Conservation (phyloP, 495 filamentous ascomycete genomes). For the Penicillium roqueforti region DNA sequence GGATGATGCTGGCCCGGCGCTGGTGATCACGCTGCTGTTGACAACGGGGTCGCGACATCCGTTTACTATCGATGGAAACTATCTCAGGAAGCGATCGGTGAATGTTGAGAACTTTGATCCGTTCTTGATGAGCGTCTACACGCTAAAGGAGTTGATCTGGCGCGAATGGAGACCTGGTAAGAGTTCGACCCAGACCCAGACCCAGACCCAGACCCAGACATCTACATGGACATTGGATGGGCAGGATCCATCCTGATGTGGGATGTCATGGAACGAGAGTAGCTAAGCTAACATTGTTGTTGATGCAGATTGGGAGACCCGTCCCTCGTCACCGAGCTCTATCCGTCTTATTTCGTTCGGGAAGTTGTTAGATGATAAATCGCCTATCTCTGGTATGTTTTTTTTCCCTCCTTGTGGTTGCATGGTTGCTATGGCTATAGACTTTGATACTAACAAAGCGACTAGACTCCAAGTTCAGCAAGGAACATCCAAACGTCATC, state of each 20-base stretch:
- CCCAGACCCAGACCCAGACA: neutral
- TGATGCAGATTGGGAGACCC: slow-evolving; percentile 72
- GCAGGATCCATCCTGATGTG: neutral
- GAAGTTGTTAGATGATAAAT: slow-evolving; percentile 81
- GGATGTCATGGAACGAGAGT: neutral
- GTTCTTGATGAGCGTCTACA: slow-evolving; percentile 84
- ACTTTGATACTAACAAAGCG: slow-evolving; percentile 3
- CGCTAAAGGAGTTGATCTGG: slow-evolving; percentile 85
- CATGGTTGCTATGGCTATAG: neutral
- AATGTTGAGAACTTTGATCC: slow-evolving; percentile 74
- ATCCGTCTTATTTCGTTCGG: slow-evolving; percentile 89
- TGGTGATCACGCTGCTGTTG: slow-evolving; percentile 69
- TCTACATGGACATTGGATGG: neutral
- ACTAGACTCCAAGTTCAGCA: slow-evolving; percentile 73
- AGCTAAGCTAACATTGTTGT: neutral
- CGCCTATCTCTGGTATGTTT: slow-evolving; percentile 63
- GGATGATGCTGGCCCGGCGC: slow-evolving; percentile 41
- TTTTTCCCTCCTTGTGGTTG: neutral
- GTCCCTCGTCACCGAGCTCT: slow-evolving; percentile 74
- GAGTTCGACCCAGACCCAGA: no score
- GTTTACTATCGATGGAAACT: slow-evolving; percentile 81
- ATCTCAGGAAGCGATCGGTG: slow-evolving; percentile 72
- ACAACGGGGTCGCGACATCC: slow-evolving; percentile 79
- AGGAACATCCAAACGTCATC: slow-evolving; percentile 71
- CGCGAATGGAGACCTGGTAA: slow-evolving; percentile 77